A percentile compares a stretch with the other conserved stretches of the same genome.
These are phyloP conservation scores for Paraconiothyrium sp. DNA, from an alignment of 2,329 filamentous ascomycete species.

Conservation along the genomic window DNA sequence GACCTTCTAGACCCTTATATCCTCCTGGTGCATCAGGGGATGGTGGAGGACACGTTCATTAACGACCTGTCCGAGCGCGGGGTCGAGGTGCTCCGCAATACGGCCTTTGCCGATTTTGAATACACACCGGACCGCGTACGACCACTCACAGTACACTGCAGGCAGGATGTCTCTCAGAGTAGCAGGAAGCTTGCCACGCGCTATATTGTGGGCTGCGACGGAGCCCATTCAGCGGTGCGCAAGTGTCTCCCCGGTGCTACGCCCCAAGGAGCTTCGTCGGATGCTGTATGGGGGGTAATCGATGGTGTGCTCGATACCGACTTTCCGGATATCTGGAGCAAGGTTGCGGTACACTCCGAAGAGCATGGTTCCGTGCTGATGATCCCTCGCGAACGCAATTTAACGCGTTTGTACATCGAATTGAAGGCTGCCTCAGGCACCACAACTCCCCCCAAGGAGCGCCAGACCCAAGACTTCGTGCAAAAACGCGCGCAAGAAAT, in stretches of 20 bases:
- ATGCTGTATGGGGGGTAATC: conserved; percentile 75
- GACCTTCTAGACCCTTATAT: conserved; percentile 65
- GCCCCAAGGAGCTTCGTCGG: conserved; percentile 59
- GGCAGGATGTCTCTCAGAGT: conserved; percentile 48
- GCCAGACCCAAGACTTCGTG: conserved; percentile 70
- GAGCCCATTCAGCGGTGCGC: conserved; percentile 75
- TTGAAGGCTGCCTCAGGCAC: conserved; percentile 49
- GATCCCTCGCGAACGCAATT: conserved; percentile 76
- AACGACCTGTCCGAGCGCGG: conserved; percentile 73
- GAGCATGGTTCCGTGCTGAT: conserved; percentile 75
- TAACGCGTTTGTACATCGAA: conserved; percentile 70
- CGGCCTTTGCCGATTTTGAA: conserved; percentile 66
- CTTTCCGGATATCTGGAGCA: conserved; percentile 80
- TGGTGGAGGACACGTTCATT: conserved; percentile 76
- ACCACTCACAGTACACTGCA: conserved; percentile 55
- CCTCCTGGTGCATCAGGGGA: conserved; percentile 73
- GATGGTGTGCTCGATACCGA: conserved; percentile 76
- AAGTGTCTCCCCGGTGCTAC: conserved; percentile 64
- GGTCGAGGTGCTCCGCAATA: conserved; percentile 70
- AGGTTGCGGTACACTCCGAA: conserved; percentile 74
- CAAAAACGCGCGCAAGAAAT: conserved; percentile 69
- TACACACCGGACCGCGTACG: conserved; percentile 46
- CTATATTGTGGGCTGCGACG: conserved; percentile 77
- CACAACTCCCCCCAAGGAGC: conserved; percentile 40
- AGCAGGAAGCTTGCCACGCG: conserved; percentile 62